Evolutionary conservation across 805 yeast species (phyloP), one percentile per base, ranked within the genome.

Genomic region (Zygoascus tannicola): DNA sequence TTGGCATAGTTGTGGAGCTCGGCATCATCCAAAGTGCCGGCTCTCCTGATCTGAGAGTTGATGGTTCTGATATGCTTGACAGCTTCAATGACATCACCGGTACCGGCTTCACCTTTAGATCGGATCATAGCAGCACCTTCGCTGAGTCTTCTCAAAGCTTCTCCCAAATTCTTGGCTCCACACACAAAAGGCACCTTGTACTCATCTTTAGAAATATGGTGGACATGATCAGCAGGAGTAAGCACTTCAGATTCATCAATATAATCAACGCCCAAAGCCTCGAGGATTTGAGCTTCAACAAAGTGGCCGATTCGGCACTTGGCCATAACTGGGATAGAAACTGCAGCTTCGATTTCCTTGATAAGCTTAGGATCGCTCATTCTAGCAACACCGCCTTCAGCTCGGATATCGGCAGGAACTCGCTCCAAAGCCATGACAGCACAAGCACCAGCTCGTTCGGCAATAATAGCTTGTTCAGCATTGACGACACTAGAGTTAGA

Each of bases 71-170:
- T 79, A 62, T 83, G 94, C 56, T 71, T 74, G 46, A 83, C 85
- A 12, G 92, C 92, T 62, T 83, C 90, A 35, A 85, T 76, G 43
- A 83, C 78, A 62, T 83, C 92, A 44, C 94, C 94, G 32, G 94
- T 84, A 37, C 94, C 94, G 30, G 94, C 92, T 62, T 83, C 94
- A 53, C 94, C 94, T 65, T 83, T 83, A 51, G 92, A 80, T 61
- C 92, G 73, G 59, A 83, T 74, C 90, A 83, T 81, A 26, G 90
- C 88, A 32, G 92, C 90, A 52, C 92, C 92, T 64, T 83, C 94
- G 54, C 71, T 66, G 56, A 84, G 71, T 58, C 94, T 73, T 62
- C 92, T 75, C 52, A 83, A 70, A 2, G 90, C 88, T 63, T 83
- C 92, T 36, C 90, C 92, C 46, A 83, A 71, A 64, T 83, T 75